A percentile compares a stretch with the other conserved stretches of the same genome.
Evolutionary conservation across 495 filamentous ascomycete species (phyloP).

Genomic region (Penicillium goetzii): DNA sequence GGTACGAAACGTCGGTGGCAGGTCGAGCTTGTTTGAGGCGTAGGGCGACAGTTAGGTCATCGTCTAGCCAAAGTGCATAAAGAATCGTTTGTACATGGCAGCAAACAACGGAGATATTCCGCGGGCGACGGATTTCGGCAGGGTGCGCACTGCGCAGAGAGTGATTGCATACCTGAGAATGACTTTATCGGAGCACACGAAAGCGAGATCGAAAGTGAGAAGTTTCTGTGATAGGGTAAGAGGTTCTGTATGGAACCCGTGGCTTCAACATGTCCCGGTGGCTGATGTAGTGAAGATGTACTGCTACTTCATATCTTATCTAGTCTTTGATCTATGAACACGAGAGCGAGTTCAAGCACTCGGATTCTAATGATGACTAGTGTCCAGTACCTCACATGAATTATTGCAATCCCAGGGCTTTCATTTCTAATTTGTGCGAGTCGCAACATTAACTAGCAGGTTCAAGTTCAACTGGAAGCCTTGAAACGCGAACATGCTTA

Average conservation of each 20-base stretch:
- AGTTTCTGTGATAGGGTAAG: neutral
- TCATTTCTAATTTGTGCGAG: too few species aligned
- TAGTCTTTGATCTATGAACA: constrained; percentile 1
- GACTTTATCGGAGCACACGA: neutral
- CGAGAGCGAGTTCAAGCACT: neutral
- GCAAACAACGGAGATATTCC: neutral
- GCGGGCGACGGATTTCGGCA: neutral
- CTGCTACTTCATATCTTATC: constrained; percentile 1
- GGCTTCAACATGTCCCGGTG: neutral
- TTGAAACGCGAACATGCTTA: too few species aligned
- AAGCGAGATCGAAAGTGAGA: neutral
- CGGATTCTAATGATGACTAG: neutral
- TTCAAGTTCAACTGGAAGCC: too few species aligned
- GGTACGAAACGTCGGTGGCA: neutral
- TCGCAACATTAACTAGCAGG: too few species aligned
- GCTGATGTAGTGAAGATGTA: neutral
- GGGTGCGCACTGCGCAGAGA: neutral
- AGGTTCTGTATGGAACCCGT: neutral
- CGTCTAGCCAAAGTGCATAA: neutral
- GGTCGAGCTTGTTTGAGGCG: neutral
- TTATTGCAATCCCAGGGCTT: neutral
- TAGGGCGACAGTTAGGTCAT: neutral
- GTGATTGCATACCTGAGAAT: neutral
- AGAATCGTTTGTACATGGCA: neutral
- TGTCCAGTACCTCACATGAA: neutral